Evolutionary conservation across 805 yeast genomes (phyloP).

Genomic region (Yarrowia sp.): DNA sequence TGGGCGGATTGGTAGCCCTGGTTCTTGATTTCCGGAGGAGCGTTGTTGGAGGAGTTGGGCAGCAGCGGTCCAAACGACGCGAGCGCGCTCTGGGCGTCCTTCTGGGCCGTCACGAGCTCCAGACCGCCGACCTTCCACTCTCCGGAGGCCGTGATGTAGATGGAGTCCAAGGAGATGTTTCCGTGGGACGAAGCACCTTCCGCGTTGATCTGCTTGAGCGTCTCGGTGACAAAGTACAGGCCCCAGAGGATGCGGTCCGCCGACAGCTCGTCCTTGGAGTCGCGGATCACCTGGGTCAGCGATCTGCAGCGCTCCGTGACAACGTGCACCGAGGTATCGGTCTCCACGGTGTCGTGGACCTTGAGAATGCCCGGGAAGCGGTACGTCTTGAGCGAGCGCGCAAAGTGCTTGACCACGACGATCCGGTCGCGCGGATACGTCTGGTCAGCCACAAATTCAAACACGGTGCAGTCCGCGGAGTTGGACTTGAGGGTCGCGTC

Average conservation of each 20-base stretch:
- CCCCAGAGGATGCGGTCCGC: slow-evolving; percentile 51
- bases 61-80: not conserved
- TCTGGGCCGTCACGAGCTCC: slow-evolving; percentile 57
- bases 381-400: slow-evolving; percentile 52
- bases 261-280: slow-evolving; percentile 33
- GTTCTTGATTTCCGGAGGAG: slow-evolving; percentile 55
- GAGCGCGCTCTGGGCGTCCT: slow-evolving; percentile 40
- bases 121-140: slow-evolving; percentile 86
- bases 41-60: slow-evolving; percentile 28
- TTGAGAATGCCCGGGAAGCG: slow-evolving; percentile 68
- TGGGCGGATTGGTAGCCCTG: slow-evolving; percentile 46
- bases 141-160: slow-evolving; percentile 66
- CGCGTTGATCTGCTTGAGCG: slow-evolving; percentile 56
- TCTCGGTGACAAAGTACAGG: slow-evolving; percentile 49
- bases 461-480: slow-evolving; percentile 53
- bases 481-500: slow-evolving; percentile 51
- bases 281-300: slow-evolving; percentile 43
- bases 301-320: slow-evolving; percentile 69
- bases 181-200: slow-evolving; percentile 63
- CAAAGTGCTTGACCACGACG: slow-evolving; percentile 47
- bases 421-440: slow-evolving; percentile 36
- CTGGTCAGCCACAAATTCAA: slow-evolving; percentile 55
- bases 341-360: slow-evolving; percentile 62
- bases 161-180: slow-evolving; percentile 52
- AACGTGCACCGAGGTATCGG: slow-evolving; percentile 55